Evolutionary conservation across 2,329 filamentous ascomycete genomes (phyloP), one percentile per base, ranked within the genome.

Genomic region (Colletotrichum sp.): DNA sequence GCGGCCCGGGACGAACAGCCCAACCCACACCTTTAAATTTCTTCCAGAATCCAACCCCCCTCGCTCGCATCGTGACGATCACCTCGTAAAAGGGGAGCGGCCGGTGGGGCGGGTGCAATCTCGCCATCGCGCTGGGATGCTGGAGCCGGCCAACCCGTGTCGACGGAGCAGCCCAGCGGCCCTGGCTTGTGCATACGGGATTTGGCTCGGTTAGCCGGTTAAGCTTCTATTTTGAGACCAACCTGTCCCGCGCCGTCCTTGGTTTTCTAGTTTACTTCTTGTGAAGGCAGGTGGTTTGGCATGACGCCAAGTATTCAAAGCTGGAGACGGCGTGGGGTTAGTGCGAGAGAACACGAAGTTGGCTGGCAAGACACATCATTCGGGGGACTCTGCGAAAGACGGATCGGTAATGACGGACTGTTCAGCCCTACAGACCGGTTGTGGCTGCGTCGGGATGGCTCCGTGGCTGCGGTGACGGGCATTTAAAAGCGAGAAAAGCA

Each of bases 291-390:
- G 18, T 1, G 5, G 18, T 29, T 6, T 16, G 3, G n/a, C 43
- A 51, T 13, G 11, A 12, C 43, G 43, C 43, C n/a, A 21, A 27
- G 24, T 3, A 27, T 4, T 27, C 24, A 1, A 54, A 29, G 27
- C 43, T 29, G 63, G 8, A 6, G n/a, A 51, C 43, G 43, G 43
- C 43, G n/a, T 8, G 11, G 43, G n/a, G 6, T 21, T 21, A 13
- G 43, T 51, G 43, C 43, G 43, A 51, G 11, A 3, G 43, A 51
- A 21, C 43, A 51, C 43, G 43, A 51, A 13, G n/a, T 21, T 51
- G 0, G 43, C 43, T 3, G 1, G 3, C 0, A 21, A 51, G 0
- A 47, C 0, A n/a, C 18, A n/a, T 0, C 2, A 12, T n/a, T n/a
- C 3, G 5, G n/a, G 0, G n/a, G 21, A 2, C 6, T 21, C 3